Evolutionary conservation across 2,329 filamentous ascomycete genomes (phyloP).

Genomic region (Fusarium buharicum): DNA sequence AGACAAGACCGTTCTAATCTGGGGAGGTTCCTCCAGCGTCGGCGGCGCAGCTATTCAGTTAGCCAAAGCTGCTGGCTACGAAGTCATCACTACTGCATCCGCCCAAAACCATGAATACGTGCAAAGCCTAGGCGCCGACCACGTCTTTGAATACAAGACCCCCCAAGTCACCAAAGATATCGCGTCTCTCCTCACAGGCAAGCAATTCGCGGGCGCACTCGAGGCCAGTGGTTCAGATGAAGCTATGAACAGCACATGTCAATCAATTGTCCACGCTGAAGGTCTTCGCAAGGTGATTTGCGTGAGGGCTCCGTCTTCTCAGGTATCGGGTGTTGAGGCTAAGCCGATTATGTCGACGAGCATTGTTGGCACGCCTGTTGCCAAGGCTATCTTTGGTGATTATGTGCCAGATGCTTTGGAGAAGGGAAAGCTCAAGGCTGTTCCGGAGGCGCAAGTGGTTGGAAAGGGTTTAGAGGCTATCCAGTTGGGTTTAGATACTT

Average conservation of each 20-base stretch:
- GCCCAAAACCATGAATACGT: constrained; percentile 56
- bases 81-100: constrained; percentile 57
- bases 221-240: constrained; percentile 26
- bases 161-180: constrained; percentile 35
- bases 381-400: constrained; percentile 27
- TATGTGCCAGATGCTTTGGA: constrained; percentile 26
- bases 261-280: constrained; percentile 18
- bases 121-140: constrained; percentile 55
- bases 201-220: constrained; percentile 16
- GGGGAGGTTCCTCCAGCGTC: constrained; percentile 62
- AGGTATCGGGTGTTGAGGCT: background rate
- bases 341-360: constrained; percentile 17
- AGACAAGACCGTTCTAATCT: constrained; percentile 44
- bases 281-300: constrained; percentile 27
- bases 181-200: constrained; percentile 3
- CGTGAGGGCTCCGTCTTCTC: constrained; percentile 2
- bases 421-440: constrained; percentile 17
- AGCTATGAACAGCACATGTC: background rate
- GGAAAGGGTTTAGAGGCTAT: constrained; percentile 22
- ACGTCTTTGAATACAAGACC: constrained; percentile 58
- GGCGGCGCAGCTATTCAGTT: constrained; percentile 60
- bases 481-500: constrained; percentile 16
- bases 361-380: constrained; percentile 23
- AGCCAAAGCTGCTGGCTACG: constrained; percentile 55
- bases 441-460: constrained; percentile 22